Evolutionary conservation across 2,329 filamentous ascomycete species (phyloP).

Genomic region (Westerdykella aurantiaca): DNA sequence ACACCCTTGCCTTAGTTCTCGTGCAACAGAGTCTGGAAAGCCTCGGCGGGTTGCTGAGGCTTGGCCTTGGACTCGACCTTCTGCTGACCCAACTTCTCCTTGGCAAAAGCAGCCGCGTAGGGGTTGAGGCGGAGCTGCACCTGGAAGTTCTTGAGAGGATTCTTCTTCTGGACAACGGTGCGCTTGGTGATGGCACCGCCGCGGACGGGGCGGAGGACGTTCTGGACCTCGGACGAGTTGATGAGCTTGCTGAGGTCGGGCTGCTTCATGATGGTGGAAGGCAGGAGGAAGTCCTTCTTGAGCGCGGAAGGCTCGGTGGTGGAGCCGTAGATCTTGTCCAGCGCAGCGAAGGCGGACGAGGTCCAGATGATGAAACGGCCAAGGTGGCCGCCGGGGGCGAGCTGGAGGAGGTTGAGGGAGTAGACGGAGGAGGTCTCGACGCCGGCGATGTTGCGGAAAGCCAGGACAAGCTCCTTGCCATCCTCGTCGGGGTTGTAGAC

Average conservation of each 20-base stretch:
- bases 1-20: conserved; percentile 41
- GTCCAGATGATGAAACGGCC: conserved; percentile 99
- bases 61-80: conserved; percentile 62
- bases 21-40: conserved; percentile 46
- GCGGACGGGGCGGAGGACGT: conserved; percentile 86
- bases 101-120: conserved; percentile 84
- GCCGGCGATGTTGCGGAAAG: conserved; percentile 98
- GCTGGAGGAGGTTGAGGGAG: conserved; percentile 96
- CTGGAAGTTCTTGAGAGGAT: conserved; percentile 98
- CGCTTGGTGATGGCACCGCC: conserved; percentile 88
- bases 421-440: conserved; percentile 94
- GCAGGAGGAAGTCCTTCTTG: conserved; percentile 99
- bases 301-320: conserved; percentile 82
- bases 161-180: conserved; percentile 95
- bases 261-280: conserved; percentile 86
- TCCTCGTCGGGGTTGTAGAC: conserved; percentile 96
- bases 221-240: conserved; percentile 98
- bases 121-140: conserved; percentile 98
- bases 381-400: conserved; percentile 96
- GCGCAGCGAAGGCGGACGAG: conserved; percentile 90
- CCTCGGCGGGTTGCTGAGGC: conserved; percentile 50
- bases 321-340: conserved; percentile 94
- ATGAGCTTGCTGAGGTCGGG: conserved; percentile 95
- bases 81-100: conserved; percentile 75
- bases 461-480: conserved; percentile 86